These are phyloP conservation scores for Colletotrichum sp. DNA, from an alignment of 2,329 filamentous ascomycete genomes.

Conservation along the genomic window DNA sequence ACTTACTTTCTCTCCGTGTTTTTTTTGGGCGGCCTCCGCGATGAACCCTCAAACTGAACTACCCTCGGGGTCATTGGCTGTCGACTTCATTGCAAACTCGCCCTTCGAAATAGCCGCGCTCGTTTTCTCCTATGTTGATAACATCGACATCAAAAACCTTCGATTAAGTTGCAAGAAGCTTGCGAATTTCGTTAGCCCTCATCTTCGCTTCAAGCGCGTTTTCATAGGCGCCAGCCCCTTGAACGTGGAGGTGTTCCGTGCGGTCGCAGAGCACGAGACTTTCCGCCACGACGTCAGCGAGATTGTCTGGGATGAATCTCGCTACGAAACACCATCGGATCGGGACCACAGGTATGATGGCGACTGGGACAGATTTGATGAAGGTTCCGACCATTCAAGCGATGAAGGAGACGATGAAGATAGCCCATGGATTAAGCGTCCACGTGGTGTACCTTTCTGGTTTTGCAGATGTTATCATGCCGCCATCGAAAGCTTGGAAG, in stretches of 20 bases:
- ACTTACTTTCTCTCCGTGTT: no score
- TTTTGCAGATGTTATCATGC: neutral
- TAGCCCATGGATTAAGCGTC: neutral
- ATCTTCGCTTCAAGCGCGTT: constrained; percentile 27
- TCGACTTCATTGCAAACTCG: neutral
- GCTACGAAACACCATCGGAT: neutral
- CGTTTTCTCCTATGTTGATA: neutral
- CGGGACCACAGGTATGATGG: neutral
- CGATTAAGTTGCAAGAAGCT: neutral
- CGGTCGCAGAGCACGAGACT: constrained; percentile 38
- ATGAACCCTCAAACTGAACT: rapidly evolving
- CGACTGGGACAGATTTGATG: neutral
- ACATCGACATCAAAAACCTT: neutral
- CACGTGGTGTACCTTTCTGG: neutral
- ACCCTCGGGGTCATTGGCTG: neutral
- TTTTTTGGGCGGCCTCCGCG: no score
- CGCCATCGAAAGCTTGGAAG: neutral
- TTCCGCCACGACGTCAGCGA: constrained; percentile 37
- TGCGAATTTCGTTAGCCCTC: neutral
- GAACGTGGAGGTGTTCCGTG: constrained; percentile 40
- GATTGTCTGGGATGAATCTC: constrained; percentile 43
- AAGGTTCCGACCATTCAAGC: neutral
- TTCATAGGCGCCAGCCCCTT: constrained; percentile 44
- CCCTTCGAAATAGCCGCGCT: neutral
- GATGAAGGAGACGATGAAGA: neutral